phyloP scores from a whole-genome alignment of 306 rosid genomes.

The Argentina anserina region DNA sequence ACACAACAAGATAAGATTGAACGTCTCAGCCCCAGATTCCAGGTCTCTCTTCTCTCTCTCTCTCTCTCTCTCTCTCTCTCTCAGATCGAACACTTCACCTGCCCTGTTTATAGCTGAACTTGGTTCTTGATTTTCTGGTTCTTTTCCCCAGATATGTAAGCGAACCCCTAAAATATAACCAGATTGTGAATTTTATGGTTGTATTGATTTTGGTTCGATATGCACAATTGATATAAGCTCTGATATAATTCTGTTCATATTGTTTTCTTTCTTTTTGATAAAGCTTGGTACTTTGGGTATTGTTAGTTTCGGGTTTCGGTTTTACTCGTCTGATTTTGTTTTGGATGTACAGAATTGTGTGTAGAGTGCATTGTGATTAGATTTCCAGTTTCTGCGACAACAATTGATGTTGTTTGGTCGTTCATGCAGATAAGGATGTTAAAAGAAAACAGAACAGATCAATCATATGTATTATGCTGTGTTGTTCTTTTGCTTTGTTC shows the following conservation, averaged over 20 bases:
- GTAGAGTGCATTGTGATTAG: not conserved
- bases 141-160: not conserved
- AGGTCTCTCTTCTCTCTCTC: slow-evolving; percentile 25
- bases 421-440: not conserved
- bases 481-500: not conserved
- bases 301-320: not conserved
- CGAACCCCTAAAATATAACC: not conserved
- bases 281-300: not conserved
- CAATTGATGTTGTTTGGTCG: not conserved
- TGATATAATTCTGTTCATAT: not conserved
- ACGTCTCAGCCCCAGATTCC: slow-evolving; percentile 4
- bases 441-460: not conserved
- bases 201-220: not conserved
- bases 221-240: not conserved
- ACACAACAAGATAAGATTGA: slow-evolving; percentile 24
- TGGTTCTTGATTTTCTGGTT: slow-evolving; percentile 1
- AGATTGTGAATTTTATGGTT: not conserved
- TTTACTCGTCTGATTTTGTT: not conserved
- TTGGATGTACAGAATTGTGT: not conserved
- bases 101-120: not conserved
- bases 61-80: not conserved
- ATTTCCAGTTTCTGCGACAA: not conserved
- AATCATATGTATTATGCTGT: not conserved
- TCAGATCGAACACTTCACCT: not conserved
- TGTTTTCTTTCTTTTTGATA: not conserved